These are phyloP conservation scores for Ascodesmis nigricans DNA, from an alignment of 495 filamentous ascomycete genomes.

Conservation along the genomic window DNA sequence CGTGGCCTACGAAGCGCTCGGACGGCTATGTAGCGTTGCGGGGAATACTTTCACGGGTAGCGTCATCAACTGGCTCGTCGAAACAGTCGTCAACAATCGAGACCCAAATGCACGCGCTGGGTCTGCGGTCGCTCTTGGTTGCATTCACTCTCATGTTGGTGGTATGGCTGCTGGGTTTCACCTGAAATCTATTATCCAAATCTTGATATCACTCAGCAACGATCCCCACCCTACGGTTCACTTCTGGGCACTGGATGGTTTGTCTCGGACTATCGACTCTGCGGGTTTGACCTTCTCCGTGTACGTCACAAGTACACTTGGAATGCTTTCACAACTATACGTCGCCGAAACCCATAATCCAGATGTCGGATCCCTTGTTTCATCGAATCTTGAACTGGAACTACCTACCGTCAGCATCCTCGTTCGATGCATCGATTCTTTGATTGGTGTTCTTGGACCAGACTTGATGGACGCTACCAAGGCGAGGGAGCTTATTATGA, in stretches of 20 bases:
- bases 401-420: constrained; percentile 61
- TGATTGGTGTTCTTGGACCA: constrained; percentile 88
- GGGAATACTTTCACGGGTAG: constrained; percentile 74
- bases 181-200: constrained; percentile 81
- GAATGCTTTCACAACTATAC: constrained; percentile 82
- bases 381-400: constrained; percentile 74
- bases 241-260: constrained; percentile 78
- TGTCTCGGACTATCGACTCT: constrained; percentile 75
- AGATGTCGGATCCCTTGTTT: constrained; percentile 51
- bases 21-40: constrained; percentile 66
- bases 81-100: constrained; percentile 77
- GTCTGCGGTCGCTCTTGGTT: constrained; percentile 79
- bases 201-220: constrained; percentile 84
- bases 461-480: constrained; percentile 89
- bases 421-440: constrained; percentile 71
- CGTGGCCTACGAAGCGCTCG: constrained; percentile 70
- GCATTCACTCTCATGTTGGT: constrained; percentile 83
- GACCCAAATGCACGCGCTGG: constrained; percentile 85
- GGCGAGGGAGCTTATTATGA: constrained; percentile 72
- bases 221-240: constrained; percentile 94
- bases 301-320: constrained; percentile 72
- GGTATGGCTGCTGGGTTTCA: constrained; percentile 98
- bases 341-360: constrained; percentile 75
- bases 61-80: constrained; percentile 78
- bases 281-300: constrained; percentile 78